Conservation (phyloP, 169 alveolate species). For the Fabrea salina region DNA sequence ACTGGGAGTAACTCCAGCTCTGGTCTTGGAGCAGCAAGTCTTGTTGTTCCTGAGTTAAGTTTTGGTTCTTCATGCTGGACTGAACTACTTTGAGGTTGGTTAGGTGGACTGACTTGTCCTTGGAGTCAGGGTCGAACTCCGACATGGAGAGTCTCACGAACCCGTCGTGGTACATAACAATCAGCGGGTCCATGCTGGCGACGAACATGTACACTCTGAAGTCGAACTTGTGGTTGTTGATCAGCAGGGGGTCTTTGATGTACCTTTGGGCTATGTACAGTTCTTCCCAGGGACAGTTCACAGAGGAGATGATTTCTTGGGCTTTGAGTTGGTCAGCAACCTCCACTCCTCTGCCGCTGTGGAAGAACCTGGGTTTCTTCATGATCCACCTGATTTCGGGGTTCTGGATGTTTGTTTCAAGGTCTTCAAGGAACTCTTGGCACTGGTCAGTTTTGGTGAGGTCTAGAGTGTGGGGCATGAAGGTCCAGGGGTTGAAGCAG, state of each 20-base stretch:
- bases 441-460: constrained; percentile 5
- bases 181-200: constrained; percentile 55
- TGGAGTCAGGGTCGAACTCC: constrained; percentile 16
- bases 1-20: constrained; percentile 1
- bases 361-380: background rate
- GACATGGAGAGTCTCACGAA: constrained; percentile 32
- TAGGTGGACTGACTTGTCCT: constrained; percentile 8
- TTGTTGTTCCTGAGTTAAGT: background rate
- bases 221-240: constrained; percentile 53
- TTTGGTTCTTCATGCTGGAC: background rate
- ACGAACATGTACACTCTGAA: constrained; percentile 56
- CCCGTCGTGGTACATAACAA: constrained; percentile 52
- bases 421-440: background rate
- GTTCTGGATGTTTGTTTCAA: background rate
- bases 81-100: constrained; percentile 18
- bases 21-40: background rate
- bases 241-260: constrained; percentile 44
- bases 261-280: constrained; percentile 41
- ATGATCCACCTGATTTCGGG: background rate
- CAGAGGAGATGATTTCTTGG: background rate
- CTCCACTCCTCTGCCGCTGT: constrained; percentile 31
- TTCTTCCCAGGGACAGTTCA: background rate
- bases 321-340: constrained; percentile 1
- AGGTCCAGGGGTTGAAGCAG: constrained; percentile 31
- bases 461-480: constrained; percentile 29